Conservation (phyloP, 331 rosid species). For the Malus hybrid region DNA sequence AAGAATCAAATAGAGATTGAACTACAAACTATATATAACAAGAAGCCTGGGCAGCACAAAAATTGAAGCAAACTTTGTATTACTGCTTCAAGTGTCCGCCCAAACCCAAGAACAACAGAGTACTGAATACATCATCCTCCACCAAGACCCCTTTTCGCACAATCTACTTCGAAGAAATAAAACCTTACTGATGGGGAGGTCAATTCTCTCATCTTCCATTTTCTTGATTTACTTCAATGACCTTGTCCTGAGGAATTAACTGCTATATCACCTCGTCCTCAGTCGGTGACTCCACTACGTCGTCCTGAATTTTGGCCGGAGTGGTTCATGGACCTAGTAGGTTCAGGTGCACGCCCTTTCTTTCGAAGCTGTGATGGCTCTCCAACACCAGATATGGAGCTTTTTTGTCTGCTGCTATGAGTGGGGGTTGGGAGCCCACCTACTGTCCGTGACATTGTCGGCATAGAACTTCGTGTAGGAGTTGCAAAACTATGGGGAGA, state of each 20-base stretch:
- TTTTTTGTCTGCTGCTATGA: slow-evolving; percentile 46
- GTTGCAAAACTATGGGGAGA: slow-evolving; percentile 33
- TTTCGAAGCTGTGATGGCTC: slow-evolving; percentile 35
- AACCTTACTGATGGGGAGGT: neutral
- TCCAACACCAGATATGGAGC: slow-evolving; percentile 42
- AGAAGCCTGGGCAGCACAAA: neutral
- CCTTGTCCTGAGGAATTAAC: slow-evolving; percentile 15
- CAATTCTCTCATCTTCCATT: slow-evolving; percentile 17
- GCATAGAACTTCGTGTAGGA: slow-evolving; percentile 27
- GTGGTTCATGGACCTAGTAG: slow-evolving; percentile 8
- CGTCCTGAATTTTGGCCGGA: slow-evolving; percentile 24
- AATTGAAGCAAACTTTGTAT: neutral
- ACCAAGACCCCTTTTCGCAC: neutral
- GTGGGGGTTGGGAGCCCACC: slow-evolving; percentile 40
- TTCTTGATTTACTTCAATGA: slow-evolving; percentile 30
- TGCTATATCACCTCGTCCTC: slow-evolving; percentile 19
- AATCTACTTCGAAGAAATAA: neutral
- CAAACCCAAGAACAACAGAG: neutral
- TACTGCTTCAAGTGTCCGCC: neutral
- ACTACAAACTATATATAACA: neutral
- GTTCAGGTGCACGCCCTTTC: slow-evolving; percentile 7
- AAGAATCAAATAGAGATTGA: neutral
- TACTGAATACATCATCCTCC: neutral
- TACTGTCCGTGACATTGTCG: slow-evolving; percentile 14
- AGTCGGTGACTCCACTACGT: slow-evolving; percentile 30